A percentile compares a stretch with the other conserved stretches of the same genome.
phyloP scores from a whole-genome alignment of 805 yeast species.

The Saturnispora kantuleensis region DNA sequence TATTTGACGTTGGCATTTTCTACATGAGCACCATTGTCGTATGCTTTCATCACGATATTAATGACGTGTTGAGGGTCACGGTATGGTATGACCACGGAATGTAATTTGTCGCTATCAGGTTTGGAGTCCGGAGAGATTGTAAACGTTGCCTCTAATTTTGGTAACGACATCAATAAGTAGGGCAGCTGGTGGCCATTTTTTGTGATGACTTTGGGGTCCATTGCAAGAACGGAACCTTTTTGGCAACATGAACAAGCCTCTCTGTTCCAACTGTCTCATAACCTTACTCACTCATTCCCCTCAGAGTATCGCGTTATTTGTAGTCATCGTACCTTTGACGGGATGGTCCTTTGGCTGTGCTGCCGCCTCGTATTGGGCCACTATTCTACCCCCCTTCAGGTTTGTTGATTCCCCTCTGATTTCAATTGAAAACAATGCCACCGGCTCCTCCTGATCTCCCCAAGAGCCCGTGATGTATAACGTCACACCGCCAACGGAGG shows the following conservation, averaged over 20 bases:
- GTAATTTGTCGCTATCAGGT: constrained; percentile 32
- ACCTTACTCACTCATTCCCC: too few species aligned
- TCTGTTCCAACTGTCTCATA: too few species aligned
- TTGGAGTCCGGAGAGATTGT: constrained; percentile 52
- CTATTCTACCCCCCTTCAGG: constrained; percentile 56
- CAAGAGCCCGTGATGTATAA: constrained; percentile 60
- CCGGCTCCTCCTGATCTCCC: constrained; percentile 45
- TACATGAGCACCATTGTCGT: constrained; percentile 47
- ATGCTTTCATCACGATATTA: constrained; percentile 49
- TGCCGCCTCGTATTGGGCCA: constrained; percentile 78
- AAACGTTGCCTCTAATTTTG: constrained; percentile 50
- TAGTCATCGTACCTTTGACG: neutral
- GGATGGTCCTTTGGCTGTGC: constrained; percentile 88
- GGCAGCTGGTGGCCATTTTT: constrained; percentile 34
- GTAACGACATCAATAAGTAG: constrained; percentile 44
- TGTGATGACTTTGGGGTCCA: constrained; percentile 36
- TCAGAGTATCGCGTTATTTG: too few species aligned
- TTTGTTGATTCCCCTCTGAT: constrained; percentile 63
- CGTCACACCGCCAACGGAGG: constrained; percentile 58
- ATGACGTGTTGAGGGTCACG: constrained; percentile 30
- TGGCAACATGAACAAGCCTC: constrained; percentile 64
- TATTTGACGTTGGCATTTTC: constrained; percentile 40
- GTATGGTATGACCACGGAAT: constrained; percentile 36
- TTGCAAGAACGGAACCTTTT: constrained; percentile 36
- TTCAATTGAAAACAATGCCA: constrained; percentile 61